Percentiles rank a stretch among this genome's conserved stretches.
These are phyloP conservation scores for Dendrocalamus sinicus DNA, from an alignment of 176 grass and related monocot species.

Conservation along the genomic window DNA sequence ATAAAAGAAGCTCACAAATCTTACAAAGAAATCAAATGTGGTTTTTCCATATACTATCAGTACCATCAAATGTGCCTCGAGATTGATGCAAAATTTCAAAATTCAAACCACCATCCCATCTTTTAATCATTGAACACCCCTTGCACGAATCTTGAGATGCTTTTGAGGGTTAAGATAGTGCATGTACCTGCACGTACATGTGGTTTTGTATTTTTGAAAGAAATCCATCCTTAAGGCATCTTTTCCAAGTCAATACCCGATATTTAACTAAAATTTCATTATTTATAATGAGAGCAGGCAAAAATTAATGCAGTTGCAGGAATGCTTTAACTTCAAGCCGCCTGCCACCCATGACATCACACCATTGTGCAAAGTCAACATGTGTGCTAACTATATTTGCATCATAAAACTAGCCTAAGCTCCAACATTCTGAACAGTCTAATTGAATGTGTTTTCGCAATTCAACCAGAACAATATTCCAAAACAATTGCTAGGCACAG, in stretches of 20 bases:
- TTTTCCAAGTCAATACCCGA: not conserved
- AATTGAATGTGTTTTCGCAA: not conserved
- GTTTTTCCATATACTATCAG: too few relatives aligned
- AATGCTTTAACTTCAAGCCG: not conserved
- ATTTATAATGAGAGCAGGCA: not conserved
- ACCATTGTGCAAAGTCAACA: not conserved
- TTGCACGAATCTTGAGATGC: too few relatives aligned
- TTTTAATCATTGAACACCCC: too few relatives aligned
- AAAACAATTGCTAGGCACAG: not conserved
- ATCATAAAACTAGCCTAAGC: too few relatives aligned
- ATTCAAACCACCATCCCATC: too few relatives aligned
- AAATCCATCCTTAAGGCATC: conserved; percentile 2
- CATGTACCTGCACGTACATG: too few relatives aligned
- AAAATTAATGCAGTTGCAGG: not conserved
- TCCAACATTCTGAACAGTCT: not conserved
- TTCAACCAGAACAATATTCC: not conserved
- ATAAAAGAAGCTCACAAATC: not conserved
- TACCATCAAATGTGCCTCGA: too few relatives aligned
- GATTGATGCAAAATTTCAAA: too few relatives aligned
- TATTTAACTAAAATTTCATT: not conserved
- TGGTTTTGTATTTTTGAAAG: too few relatives aligned
- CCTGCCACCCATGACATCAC: too few relatives aligned
- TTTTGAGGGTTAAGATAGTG: too few relatives aligned
- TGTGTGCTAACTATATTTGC: not conserved
- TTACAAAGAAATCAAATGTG: not conserved